Evolutionary conservation across 192 early-diverging fungal genomes (phyloP).

Genomic region (Pecoramyces ruminantium): DNA sequence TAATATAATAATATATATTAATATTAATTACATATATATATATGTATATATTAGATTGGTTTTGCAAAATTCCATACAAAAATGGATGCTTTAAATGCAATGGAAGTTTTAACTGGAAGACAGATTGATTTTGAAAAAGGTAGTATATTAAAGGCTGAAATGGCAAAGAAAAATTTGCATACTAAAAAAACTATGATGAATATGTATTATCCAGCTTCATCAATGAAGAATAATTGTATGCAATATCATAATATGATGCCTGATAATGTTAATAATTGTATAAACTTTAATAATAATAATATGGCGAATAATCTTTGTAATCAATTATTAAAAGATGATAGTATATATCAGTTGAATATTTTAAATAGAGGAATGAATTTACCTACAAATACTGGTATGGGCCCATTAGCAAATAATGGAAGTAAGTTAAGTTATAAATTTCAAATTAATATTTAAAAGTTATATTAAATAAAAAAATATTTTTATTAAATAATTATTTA

Average conservation of each 20-base stretch:
- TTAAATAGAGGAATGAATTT: background rate
- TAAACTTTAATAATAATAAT: background rate
- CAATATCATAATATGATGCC: background rate
- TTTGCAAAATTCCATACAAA: constrained; percentile 93
- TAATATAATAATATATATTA: constrained; percentile 6
- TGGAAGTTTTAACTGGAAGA: constrained; percentile 77
- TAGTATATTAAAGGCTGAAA: constrained; percentile 83
- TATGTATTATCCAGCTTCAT: background rate
- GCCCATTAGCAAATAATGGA: background rate
- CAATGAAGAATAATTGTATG: background rate
- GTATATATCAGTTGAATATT: background rate
- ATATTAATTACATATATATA: background rate
- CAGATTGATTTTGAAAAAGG: constrained; percentile 70
- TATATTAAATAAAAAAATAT: too few species aligned
- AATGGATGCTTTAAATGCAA: constrained; percentile 76
- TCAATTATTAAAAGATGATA: background rate
- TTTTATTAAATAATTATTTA: too few species aligned
- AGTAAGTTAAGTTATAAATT: background rate
- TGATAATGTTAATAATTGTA: background rate
- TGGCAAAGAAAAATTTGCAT: constrained; percentile 93
- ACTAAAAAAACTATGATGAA: background rate
- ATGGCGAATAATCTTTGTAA: background rate
- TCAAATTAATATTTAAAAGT: too few species aligned
- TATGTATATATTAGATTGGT: constrained; percentile 68
- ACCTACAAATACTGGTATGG: background rate